These are phyloP conservation scores for Solanum gandarillasii DNA, from an alignment of 257 asterid genomes.

Conservation along the genomic window DNA sequence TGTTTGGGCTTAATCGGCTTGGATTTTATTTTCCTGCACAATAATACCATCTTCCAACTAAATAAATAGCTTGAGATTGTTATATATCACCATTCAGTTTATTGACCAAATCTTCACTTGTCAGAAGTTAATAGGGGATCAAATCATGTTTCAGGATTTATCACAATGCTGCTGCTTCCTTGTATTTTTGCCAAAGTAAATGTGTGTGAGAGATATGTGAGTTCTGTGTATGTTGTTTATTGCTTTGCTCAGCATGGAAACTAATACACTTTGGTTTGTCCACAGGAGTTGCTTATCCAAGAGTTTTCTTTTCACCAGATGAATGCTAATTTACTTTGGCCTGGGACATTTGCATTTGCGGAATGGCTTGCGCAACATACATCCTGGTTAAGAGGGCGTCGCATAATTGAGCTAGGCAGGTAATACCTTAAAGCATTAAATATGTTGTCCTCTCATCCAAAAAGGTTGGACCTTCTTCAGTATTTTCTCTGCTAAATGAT, in stretches of 20 bases:
- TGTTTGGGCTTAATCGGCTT: background rate
- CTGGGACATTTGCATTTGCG: slow-evolving; percentile 87
- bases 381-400: slow-evolving; percentile 50
- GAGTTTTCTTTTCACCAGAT: slow-evolving; percentile 86
- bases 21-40: background rate
- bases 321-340: slow-evolving; percentile 95
- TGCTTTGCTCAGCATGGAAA: background rate
- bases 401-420: slow-evolving; percentile 82
- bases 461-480: background rate
- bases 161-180: background rate
- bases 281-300: slow-evolving; percentile 68
- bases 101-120: background rate
- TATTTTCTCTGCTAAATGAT: background rate
- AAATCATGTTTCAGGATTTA: background rate
- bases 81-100: background rate
- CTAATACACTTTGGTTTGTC: slow-evolving; percentile 1
- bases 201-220: background rate
- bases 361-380: slow-evolving; percentile 71
- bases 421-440: background rate
- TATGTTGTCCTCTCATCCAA: background rate
- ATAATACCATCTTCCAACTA: background rate
- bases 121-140: background rate
- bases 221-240: background rate
- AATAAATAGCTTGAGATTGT: background rate
- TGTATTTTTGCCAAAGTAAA: background rate